Evolutionary conservation across 495 filamentous ascomycete species (phyloP).

Genomic region (Cercophora sp.): DNA sequence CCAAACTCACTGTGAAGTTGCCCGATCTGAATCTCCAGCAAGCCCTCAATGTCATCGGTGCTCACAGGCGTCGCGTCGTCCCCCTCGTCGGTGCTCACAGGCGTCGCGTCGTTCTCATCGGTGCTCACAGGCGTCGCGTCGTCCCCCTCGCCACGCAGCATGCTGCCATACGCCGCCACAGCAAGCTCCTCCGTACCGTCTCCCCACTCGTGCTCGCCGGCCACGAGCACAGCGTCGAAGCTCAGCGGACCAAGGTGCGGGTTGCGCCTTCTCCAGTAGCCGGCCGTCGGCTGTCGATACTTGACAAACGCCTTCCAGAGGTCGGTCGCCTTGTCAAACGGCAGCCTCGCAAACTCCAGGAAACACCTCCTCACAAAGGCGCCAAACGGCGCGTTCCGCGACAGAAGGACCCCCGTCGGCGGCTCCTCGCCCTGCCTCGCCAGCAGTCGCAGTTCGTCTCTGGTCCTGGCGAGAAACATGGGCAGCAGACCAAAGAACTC

Average conservation of each 20-base stretch:
- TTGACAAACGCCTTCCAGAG: slow-evolving; percentile 77
- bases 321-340: slow-evolving; percentile 69
- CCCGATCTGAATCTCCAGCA: slow-evolving; percentile 83
- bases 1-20: slow-evolving; percentile 69
- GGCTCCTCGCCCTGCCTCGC: slow-evolving; percentile 23
- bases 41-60: slow-evolving; percentile 73
- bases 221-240: slow-evolving; percentile 62
- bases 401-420: slow-evolving; percentile 46
- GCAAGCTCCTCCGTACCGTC: slow-evolving; percentile 37
- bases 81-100: slow-evolving; percentile 57
- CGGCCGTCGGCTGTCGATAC: slow-evolving; percentile 72
- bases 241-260: slow-evolving; percentile 57
- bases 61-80: background rate
- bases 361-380: slow-evolving; percentile 73
- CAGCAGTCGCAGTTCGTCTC: slow-evolving; percentile 51
- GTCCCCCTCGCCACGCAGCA: slow-evolving; percentile 49
- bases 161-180: slow-evolving; percentile 58
- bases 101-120: slow-evolving; percentile 51
- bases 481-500: slow-evolving; percentile 62
- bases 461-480: slow-evolving; percentile 56
- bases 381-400: slow-evolving; percentile 75
- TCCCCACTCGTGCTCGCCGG: slow-evolving; percentile 45
- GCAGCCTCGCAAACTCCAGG: slow-evolving; percentile 74
- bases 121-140: slow-evolving; percentile 62
- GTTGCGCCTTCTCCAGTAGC: slow-evolving; percentile 65